These are phyloP conservation scores for Ceratobasidium theobromae DNA, from an alignment of 1,284 basidiomycete species.

Conservation along the genomic window DNA sequence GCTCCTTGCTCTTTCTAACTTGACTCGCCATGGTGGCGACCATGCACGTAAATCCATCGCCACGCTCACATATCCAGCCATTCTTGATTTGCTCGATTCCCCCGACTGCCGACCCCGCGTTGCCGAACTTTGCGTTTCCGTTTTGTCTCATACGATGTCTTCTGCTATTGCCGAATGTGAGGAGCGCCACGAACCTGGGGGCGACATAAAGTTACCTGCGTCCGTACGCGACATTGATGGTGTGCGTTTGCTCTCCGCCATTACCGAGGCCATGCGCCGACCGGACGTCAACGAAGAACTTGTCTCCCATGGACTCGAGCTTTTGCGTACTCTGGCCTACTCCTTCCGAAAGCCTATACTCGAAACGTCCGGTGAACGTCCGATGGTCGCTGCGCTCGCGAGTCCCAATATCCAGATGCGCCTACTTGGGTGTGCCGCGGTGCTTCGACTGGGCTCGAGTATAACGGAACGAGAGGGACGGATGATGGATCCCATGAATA, in stretches of 20 bases:
- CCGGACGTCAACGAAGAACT: slow-evolving; percentile 11
- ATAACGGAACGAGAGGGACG: slow-evolving; percentile 3
- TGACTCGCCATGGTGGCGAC: slow-evolving; percentile 19
- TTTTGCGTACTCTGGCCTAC: slow-evolving; percentile 4
- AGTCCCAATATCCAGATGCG: slow-evolving; percentile 7
- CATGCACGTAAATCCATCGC: slow-evolving; percentile 14
- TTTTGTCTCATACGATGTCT: not conserved
- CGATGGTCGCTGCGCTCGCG: slow-evolving; percentile 12
- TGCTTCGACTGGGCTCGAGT: slow-evolving; percentile 2
- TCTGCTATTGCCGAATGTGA: not conserved
- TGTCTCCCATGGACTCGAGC: not conserved
- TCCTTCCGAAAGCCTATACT: slow-evolving; percentile 1
- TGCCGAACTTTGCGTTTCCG: slow-evolving; percentile 13
- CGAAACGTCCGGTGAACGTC: not conserved
- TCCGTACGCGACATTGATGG: not conserved
- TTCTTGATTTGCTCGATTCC: slow-evolving; percentile 10
- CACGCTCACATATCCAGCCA: not conserved
- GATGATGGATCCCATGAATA: slow-evolving; percentile 2
- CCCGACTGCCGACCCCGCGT: slow-evolving; percentile 4
- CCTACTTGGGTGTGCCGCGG: not conserved
- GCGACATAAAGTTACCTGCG: not conserved
- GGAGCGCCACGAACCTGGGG: not conserved
- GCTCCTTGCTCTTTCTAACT: slow-evolving; percentile 16
- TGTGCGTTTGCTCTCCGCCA: not conserved
- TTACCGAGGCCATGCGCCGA: slow-evolving; percentile 17